A percentile compares a stretch with the other conserved stretches of the same genome.
Conservation (phyloP, 441 rosid species). For the Arabidopsis hybrid region DNA sequence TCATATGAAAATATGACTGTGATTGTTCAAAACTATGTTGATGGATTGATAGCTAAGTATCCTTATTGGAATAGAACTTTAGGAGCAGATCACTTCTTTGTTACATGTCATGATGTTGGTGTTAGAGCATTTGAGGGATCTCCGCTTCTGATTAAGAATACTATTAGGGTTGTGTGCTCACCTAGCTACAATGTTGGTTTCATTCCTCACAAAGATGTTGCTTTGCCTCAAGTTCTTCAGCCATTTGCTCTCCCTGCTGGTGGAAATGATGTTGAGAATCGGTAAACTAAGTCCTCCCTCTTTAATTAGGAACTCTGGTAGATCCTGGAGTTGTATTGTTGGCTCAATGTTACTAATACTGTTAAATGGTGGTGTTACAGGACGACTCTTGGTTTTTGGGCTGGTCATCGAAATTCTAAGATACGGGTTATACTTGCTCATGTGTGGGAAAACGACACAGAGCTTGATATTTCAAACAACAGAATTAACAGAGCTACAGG, state of each 20-base stretch:
- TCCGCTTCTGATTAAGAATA: constrained; percentile 80
- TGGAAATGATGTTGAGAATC: constrained; percentile 85
- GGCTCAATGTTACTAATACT: constrained; percentile 22
- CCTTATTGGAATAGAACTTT: constrained; percentile 96
- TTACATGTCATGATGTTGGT: constrained; percentile 97
- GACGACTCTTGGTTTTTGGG: constrained; percentile 95
- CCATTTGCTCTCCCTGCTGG: constrained; percentile 97
- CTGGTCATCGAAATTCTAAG: constrained; percentile 95
- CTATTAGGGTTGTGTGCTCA: constrained; percentile 92
- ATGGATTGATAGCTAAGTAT: constrained; percentile 70
- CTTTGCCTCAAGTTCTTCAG: constrained; percentile 93
- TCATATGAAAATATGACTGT: constrained; percentile 93
- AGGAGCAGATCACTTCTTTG: constrained; percentile 98
- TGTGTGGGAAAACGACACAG: constrained; percentile 96
- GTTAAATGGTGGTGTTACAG: constrained; percentile 51
- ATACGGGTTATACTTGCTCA: constrained; percentile 94
- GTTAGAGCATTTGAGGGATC: constrained; percentile 94
- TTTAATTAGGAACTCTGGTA: not conserved
- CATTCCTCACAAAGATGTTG: constrained; percentile 97
- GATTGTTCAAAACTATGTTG: constrained; percentile 79
- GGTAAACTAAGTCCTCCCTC: constrained; percentile 49
- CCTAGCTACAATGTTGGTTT: constrained; percentile 94
- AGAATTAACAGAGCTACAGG: constrained; percentile 90
- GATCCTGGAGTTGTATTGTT: constrained; percentile 1
- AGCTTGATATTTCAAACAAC: constrained; percentile 89